These are phyloP conservation scores for Oryza officinalis DNA, from an alignment of 176 grass and related monocot genomes.

Conservation along the genomic window DNA sequence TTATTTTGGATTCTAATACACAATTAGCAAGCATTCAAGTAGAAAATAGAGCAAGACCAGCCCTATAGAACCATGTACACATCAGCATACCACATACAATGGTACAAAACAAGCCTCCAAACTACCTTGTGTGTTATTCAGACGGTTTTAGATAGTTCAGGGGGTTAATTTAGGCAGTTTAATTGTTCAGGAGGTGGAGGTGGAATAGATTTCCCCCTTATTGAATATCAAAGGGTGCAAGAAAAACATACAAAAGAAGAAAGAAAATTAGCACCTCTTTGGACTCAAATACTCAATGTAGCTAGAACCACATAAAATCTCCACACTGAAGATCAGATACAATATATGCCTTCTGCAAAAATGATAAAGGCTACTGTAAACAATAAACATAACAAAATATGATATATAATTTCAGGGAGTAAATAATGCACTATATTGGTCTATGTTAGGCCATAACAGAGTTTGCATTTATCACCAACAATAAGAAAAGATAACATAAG, in stretches of 20 bases:
- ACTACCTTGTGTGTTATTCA: neutral
- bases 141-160: neutral
- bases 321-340: slow-evolving; percentile 38
- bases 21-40: neutral
- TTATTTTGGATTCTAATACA: neutral
- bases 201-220: neutral
- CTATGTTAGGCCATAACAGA: neutral
- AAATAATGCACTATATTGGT: neutral
- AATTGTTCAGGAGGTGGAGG: neutral
- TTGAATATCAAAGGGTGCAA: neutral
- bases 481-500: neutral
- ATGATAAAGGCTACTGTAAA: slow-evolving; percentile 20
- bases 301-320: slow-evolving; percentile 35
- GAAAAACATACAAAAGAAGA: neutral
- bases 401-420: neutral
- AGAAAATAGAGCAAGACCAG: neutral
- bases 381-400: neutral
- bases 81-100: neutral
- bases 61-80: neutral
- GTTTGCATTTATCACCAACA: neutral
- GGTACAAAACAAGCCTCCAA: neutral
- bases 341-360: slow-evolving; percentile 36
- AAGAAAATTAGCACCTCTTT: slow-evolving; percentile 32
- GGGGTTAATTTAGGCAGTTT: neutral
- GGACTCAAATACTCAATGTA: neutral